Conservation (phyloP, 1,284 basidiomycete species). For the Cerrena zonata region DNA sequence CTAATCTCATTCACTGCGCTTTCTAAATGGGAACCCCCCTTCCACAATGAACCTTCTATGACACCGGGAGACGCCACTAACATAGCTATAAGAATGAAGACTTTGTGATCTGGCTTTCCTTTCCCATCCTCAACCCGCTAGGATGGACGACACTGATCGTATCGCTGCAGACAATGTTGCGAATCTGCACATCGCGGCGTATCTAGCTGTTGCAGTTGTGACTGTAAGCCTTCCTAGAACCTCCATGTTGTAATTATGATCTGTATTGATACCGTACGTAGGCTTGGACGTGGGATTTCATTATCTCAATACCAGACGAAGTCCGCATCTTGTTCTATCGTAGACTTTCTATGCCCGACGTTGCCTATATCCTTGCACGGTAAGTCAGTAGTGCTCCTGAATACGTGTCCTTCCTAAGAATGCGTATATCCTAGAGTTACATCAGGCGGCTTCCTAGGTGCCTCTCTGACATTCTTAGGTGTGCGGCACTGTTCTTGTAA, state of each 20-base stretch:
- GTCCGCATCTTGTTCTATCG: neutral
- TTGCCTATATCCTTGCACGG: constrained; percentile 3
- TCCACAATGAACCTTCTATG: no score
- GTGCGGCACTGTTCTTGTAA: neutral
- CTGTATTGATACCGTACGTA: neutral
- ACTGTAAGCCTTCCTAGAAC: neutral
- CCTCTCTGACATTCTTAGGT: constrained; percentile 5
- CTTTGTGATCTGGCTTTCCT: no score
- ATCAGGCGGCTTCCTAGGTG: neutral
- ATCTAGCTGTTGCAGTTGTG: neutral
- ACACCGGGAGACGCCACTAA: no score
- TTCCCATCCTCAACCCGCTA: no score
- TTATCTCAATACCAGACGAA: constrained; percentile 5
- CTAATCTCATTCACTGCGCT: no score
- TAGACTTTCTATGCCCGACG: neutral
- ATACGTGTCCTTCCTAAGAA: neutral
- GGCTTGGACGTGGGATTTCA: constrained; percentile 5
- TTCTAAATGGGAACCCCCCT: no score
- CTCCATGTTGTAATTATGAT: neutral
- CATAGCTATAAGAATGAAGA: no score
- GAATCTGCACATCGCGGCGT: neutral
- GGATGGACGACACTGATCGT: neutral
- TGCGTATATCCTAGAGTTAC: neutral
- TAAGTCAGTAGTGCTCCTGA: neutral
- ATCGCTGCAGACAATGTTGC: neutral